Evolutionary conservation across 106 monocot species (phyloP).

Genomic region (Apostasia shenzhenica): DNA sequence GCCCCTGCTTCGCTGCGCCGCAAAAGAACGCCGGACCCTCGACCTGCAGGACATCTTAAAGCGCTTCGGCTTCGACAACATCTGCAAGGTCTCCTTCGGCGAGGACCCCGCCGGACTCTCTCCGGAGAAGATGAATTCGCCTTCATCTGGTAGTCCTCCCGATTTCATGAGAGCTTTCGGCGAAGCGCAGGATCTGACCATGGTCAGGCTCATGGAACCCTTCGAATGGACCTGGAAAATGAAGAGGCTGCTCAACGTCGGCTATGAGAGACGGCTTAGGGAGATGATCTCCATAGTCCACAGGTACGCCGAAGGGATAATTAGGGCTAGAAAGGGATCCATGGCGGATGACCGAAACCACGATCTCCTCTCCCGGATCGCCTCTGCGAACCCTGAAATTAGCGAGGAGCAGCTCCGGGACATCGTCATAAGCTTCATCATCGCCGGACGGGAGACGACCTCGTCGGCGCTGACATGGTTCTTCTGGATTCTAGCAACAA

Average conservation of each 20-base stretch:
- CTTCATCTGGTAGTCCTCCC: not conserved
- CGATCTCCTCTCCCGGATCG: not conserved
- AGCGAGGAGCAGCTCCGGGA: constrained; percentile 20
- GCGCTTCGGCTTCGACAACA: constrained; percentile 27
- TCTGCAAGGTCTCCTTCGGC: constrained; percentile 27
- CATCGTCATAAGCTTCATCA: constrained; percentile 31
- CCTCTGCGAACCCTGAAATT: constrained; percentile 5
- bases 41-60: constrained; percentile 29
- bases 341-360: no score
- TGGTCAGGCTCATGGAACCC: constrained; percentile 27
- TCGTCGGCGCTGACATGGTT: constrained; percentile 23
- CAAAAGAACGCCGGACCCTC: not conserved
- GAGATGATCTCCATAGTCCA: constrained; percentile 22
- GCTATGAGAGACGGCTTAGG: constrained; percentile 21
- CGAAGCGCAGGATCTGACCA: constrained; percentile 10
- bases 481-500: constrained; percentile 14
- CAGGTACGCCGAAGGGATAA: constrained; percentile 18
- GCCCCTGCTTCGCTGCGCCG: constrained; percentile 4
- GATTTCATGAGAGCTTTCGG: constrained; percentile 13
- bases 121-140: not conserved
- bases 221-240: constrained; percentile 17
- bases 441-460: constrained; percentile 25
- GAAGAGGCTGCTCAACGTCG: constrained; percentile 20
- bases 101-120: constrained; percentile 16
- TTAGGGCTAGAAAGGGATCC: constrained; percentile 7